Conservation (phyloP, 495 filamentous ascomycete genomes). For the Eremomyces bilateralis region DNA sequence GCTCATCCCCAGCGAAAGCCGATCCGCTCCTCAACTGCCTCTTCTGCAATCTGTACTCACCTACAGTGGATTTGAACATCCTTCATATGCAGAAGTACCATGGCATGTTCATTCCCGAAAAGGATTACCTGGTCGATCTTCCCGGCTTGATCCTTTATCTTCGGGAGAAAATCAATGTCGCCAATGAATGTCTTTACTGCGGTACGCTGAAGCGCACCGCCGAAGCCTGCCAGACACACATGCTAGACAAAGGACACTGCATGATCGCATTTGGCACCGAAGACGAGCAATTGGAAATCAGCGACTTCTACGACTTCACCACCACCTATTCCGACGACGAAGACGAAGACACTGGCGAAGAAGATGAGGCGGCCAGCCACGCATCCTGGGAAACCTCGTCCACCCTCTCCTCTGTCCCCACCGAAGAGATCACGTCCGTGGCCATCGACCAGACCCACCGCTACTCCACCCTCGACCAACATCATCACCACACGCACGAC, state of each 20-base stretch:
- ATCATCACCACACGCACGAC: slow-evolving; percentile 40
- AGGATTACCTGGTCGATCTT: slow-evolving; percentile 53
- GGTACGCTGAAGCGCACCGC: slow-evolving; percentile 51
- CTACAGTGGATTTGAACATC: slow-evolving; percentile 48
- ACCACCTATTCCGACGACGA: slow-evolving; percentile 76
- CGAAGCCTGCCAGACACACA: slow-evolving; percentile 70
- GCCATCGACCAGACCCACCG: slow-evolving; percentile 38
- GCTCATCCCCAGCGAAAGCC: slow-evolving; percentile 1
- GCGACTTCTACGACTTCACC: slow-evolving; percentile 96
- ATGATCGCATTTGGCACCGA: slow-evolving; percentile 84
- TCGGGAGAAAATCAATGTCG: slow-evolving; percentile 48
- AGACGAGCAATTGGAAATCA: slow-evolving; percentile 81
- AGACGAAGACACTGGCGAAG: slow-evolving; percentile 6
- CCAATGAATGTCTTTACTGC: slow-evolving; percentile 69
- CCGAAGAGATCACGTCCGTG: slow-evolving; percentile 48
- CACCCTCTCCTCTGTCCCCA: slow-evolving; percentile 61
- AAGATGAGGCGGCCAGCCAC: slow-evolving; percentile 25
- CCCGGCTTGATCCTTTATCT: slow-evolving; percentile 64
- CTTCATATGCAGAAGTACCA: slow-evolving; percentile 81
- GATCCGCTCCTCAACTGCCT: slow-evolving; percentile 46
- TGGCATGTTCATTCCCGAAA: slow-evolving; percentile 91
- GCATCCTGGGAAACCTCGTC: slow-evolving; percentile 87
- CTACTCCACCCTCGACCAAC: slow-evolving; percentile 35
- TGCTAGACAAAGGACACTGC: slow-evolving; percentile 91
- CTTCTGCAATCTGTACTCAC: slow-evolving; percentile 71